phyloP scores from a whole-genome alignment of 2,329 filamentous ascomycete genomes.

The Arthrobotrys megalospora region DNA sequence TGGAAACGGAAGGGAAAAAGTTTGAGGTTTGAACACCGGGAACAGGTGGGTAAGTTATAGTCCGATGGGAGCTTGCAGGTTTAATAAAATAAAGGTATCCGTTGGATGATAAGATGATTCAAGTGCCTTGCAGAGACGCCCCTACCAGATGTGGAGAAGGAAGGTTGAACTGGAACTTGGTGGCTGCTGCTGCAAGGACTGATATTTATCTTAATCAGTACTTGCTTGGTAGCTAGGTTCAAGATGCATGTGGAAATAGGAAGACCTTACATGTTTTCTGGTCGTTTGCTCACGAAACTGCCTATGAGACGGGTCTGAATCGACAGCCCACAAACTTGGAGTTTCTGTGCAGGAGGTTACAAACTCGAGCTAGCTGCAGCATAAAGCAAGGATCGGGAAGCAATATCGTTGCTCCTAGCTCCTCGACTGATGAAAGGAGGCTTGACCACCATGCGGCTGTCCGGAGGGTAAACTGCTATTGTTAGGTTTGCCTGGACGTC shows the following conservation, averaged over 20 bases:
- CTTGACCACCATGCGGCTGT: conserved; percentile 16
- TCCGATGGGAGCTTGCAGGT: conserved; percentile 4
- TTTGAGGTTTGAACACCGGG: neutral
- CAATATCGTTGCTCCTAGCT: conserved; percentile 37
- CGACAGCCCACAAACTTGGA: conserved; percentile 27
- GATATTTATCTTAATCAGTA: conserved; percentile 45
- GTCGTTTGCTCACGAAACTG: conserved; percentile 30
- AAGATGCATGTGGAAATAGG: conserved; percentile 53
- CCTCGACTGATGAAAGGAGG: conserved; percentile 45
- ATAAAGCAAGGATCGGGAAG: conserved; percentile 53
- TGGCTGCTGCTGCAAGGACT: conserved; percentile 44
- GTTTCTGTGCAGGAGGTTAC: conserved; percentile 25
- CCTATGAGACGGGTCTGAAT: conserved; percentile 13
- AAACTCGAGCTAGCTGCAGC: conserved; percentile 38
- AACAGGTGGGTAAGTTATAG: conserved; percentile 37
- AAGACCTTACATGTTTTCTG: conserved; percentile 36
- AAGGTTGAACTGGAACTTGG: conserved; percentile 32
- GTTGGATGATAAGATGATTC: conserved; percentile 28
- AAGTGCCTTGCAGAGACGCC: conserved; percentile 55
- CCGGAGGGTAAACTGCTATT: conserved; percentile 7
- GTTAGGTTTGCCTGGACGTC: neutral
- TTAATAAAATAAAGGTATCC: conserved; percentile 27
- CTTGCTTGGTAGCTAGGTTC: conserved; percentile 18
- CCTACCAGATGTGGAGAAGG: conserved; percentile 47
- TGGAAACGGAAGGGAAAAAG: neutral